These are phyloP conservation scores for Kwoniella mangroviensis DNA, from an alignment of 768 basidiomycete genomes.

Conservation along the genomic window DNA sequence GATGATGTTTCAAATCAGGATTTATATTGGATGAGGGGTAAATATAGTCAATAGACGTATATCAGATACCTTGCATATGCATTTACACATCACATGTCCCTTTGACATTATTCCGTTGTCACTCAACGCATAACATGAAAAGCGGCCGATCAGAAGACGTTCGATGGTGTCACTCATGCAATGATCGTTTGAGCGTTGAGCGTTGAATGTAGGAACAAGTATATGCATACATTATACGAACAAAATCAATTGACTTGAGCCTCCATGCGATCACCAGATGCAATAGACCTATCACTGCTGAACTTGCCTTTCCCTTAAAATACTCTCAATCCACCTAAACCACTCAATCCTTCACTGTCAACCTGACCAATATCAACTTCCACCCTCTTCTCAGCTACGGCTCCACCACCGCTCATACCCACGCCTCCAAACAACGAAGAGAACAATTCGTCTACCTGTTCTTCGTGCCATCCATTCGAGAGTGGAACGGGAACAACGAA, in stretches of 20 bases:
- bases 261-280: background rate
- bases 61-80: too few relatives aligned
- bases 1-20: too few relatives aligned
- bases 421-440: conserved; percentile 73
- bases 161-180: too few relatives aligned
- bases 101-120: too few relatives aligned
- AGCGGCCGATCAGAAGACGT: too few relatives aligned
- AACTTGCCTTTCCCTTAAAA: conserved; percentile 15
- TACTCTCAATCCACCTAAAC: conserved; percentile 26
- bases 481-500: conserved; percentile 86
- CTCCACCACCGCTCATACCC: conserved; percentile 36
- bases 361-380: conserved; percentile 16
- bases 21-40: too few relatives aligned
- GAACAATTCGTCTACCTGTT: conserved; percentile 94
- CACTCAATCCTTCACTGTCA: conserved; percentile 26
- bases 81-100: too few relatives aligned
- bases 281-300: background rate
- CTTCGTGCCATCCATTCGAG: conserved; percentile 83
- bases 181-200: too few relatives aligned
- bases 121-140: too few relatives aligned
- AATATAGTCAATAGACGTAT: too few relatives aligned
- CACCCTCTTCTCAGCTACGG: conserved; percentile 29
- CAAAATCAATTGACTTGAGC: background rate
- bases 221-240: conserved; percentile 21
- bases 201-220: background rate